Base-by-base conservation (phyloP, 441 rosid genomes). In the Eugenia klotzschiana region DNA sequence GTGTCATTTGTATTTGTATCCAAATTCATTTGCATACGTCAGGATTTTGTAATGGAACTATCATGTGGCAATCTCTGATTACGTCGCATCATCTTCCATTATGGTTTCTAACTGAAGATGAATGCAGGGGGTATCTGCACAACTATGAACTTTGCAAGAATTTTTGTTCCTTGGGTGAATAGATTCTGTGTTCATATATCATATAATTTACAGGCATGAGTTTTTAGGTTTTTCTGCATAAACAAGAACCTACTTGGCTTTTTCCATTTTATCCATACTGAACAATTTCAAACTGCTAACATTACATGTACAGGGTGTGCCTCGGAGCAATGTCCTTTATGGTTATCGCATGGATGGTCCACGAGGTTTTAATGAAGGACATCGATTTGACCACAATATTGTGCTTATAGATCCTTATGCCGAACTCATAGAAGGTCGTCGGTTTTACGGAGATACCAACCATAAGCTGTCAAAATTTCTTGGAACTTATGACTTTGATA, bases 301-400 rank as follows among this genome's bases (percentile, higher is more conserved):
- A 7, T 51, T 33, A 81, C 49, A 11, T 40, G 7, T 25, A 33
- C 88, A 96, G 98, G 98, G 91, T 87, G 89, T 96, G 87, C 98
- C 97, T 79, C 89, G 85, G 37, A 90, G 89, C 83, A 86, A 90
- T 87, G 97, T 95, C 50, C 95, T 92, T 29, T 95, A 94, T 86
- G 98, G 98, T 83, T 95, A 96, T 89, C 93, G 91, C 81, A 84
- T 95, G 83, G 98, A 94, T 90, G 98, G 99, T 88, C 98, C 98
- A 81, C 91, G 53, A 85, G 91, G 88, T 84, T 96, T 96, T 96
- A 81, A 89, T 80, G 91, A 92, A 84, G 99, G 98, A 14, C 99
- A 95, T 89, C 93, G 98, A 72, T 96, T 92, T 91, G 96, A 95
- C 84, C 29, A 80, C 82, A 92, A 87, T 83, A 86, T 86, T 80